Base-by-base conservation (phyloP, 306 rosid species). In the Arachis hypogaea region DNA sequence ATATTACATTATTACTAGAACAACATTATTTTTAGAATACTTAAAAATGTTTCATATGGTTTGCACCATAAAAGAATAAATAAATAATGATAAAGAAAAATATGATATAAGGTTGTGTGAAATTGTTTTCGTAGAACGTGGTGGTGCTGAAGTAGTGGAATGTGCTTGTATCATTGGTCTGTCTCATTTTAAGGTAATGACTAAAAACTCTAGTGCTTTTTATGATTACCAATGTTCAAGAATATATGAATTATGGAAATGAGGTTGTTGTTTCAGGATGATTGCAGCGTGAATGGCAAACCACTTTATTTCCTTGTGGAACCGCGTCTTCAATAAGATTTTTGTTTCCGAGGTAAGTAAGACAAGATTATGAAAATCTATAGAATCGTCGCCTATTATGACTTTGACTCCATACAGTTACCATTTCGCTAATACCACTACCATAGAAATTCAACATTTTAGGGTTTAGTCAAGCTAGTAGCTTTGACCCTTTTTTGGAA, bases 161-260 rank as follows among this genome's bases (percentile, higher is more conserved):
- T 95, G 99, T 74, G 99, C 90, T 4, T 95, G 99, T 61, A 98
- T 95, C 14, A 74, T 95, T 38, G 99, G 99, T 61, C 84, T 95
- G 77, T 96, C 93, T 11, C 96, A 92, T 77, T 90, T 74, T 28
- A 90, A 94, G 96, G 98, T 94, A 88, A 72, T 46, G 50, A 47
- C 72, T 69, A 40, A 74, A 5, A 5, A 9, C 5, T 11, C 5
- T 49, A 11, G 6, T 47, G 4, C 40, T 60, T 64, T 40, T 78
- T 43, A 16, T 42, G 33, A 63, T 45, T n/a, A 65, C 49, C 42
- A 29, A n/a, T 11, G 56, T 4, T 4, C 18, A 12, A n/a, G 6
- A 7, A 14, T 52, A 52, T 52, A 11, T 52, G 29, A 52, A 22
- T 22, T 33, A 33, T 33, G 38, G 38, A 33, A 33, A 33, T 33